Base-by-base conservation (phyloP, 345 rosid genomes). In the Melastoma malabathricum region DNA sequence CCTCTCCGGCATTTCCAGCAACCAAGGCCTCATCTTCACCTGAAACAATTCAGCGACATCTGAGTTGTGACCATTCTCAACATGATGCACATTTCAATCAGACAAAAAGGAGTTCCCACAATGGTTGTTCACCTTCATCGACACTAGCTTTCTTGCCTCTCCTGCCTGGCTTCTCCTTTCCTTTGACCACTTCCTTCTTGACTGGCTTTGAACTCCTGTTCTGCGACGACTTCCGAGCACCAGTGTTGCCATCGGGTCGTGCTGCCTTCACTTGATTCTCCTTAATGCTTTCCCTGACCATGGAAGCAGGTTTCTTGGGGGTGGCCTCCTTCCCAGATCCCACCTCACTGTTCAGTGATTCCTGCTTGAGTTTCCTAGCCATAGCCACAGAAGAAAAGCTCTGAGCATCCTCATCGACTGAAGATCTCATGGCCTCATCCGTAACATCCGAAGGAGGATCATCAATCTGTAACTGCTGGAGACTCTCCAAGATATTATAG, bases 381-480 rank as follows among this genome's bases (percentile, higher is more conserved):
- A 68, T 74, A 10, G 48, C 52, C 25, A 68, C 46, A 25, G 82
- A 73, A 62, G 71, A 61, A 51, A 76, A 63, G 55, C 77, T 64
- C 52, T 50, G 76, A 62, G 66, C 77, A 51, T 74, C 96, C 41
- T 82, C 89, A 43, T 81, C 82, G 43, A 34, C 12, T 34, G 80
- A 81, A 45, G 78, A 63, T 44, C 79, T 66, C 61, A 72, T 59
- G 47, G 78, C 81, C 59, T 69, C 87, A 48, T 74, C 82, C 20
- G 82, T 86, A 17, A 71, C 68, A 17, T 71, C 82, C 44, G 94
- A 78, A 65, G 59, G 67, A 43, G 68, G 68, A 46, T 78, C 81
- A 2, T 86, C 80, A 56, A 77, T 66, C 63, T 77, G 85, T 31
- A 65, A 50, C 63, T 71, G 80, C 68, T 82, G 78, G 44, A 68